These are phyloP conservation scores for Onygena corvina DNA, from an alignment of 2,329 filamentous ascomycete genomes.

Conservation along the genomic window DNA sequence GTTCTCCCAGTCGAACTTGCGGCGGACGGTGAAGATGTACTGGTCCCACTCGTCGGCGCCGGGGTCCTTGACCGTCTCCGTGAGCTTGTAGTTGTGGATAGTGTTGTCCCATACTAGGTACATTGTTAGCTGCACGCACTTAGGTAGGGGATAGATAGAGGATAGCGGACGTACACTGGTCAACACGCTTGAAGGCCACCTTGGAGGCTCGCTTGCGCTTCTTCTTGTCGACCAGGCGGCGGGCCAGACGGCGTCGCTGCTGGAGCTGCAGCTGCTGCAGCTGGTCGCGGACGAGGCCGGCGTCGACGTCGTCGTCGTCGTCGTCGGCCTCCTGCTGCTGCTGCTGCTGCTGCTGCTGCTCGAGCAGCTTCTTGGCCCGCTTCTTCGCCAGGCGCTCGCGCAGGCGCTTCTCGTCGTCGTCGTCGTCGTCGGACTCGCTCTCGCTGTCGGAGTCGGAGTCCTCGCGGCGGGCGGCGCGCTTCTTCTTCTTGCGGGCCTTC, in stretches of 20 bases:
- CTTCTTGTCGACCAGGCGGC: constrained; percentile 26
- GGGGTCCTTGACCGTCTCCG: constrained; percentile 53
- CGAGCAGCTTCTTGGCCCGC: constrained; percentile 5
- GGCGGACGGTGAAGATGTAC: constrained; percentile 70
- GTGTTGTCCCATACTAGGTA: constrained; percentile 40
- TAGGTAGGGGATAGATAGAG: background rate
- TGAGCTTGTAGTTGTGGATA: constrained; percentile 54
- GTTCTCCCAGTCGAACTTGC: constrained; percentile 73
- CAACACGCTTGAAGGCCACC: constrained; percentile 57
- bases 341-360: constrained; percentile 18
- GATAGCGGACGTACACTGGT: constrained; percentile 38
- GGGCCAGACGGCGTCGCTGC: constrained; percentile 13
- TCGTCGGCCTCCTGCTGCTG: constrained; percentile 13
- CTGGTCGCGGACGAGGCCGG: constrained; percentile 1
- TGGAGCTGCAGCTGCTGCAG: constrained; percentile 11
- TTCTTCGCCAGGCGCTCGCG: constrained; percentile 11
- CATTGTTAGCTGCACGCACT: background rate
- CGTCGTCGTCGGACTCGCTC: too few relatives aligned
- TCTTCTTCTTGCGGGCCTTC: too few relatives aligned
- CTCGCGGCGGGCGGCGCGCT: too few relatives aligned
- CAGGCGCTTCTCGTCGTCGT: too few relatives aligned
- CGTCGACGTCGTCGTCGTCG: background rate
- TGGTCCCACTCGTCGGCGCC: constrained; percentile 58
- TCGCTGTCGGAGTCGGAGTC: too few relatives aligned
- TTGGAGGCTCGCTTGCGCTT: constrained; percentile 41